These are phyloP conservation scores for Sporisorium graminicola DNA, from an alignment of 1,284 basidiomycete species.

Conservation along the genomic window DNA sequence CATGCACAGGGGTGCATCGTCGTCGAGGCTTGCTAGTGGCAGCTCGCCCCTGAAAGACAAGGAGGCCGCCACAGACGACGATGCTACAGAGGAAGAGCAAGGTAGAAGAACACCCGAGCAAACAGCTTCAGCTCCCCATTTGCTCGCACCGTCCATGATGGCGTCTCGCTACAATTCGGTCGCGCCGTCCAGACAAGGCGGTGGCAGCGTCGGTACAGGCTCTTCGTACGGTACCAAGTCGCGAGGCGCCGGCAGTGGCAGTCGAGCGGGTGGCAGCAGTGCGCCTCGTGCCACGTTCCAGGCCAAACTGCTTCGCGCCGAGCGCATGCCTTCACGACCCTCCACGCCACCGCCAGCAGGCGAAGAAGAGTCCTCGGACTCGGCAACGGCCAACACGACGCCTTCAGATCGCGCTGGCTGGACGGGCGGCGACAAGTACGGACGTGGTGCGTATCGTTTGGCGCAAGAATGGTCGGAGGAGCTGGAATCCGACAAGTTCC, in stretches of 20 bases:
- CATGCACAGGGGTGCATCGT: constrained; percentile 7
- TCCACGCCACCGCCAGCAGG: constrained; percentile 31
- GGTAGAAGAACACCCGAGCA: constrained; percentile 32
- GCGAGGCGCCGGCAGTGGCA: constrained; percentile 21
- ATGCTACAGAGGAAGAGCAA: constrained; percentile 13
- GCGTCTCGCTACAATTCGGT: constrained; percentile 40
- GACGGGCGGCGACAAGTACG: constrained; percentile 51
- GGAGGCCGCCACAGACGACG: constrained; percentile 22
- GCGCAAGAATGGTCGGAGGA: constrained; percentile 49
- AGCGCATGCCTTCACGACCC: constrained; percentile 47
- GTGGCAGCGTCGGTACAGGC: constrained; percentile 36
- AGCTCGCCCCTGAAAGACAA: constrained; percentile 41
- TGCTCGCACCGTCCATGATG: constrained; percentile 37
- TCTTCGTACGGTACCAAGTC: constrained; percentile 45
- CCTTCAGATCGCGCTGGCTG: constrained; percentile 46
- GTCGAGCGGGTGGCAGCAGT: constrained; percentile 26
- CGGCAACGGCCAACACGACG: constrained; percentile 34
- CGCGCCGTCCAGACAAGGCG: constrained; percentile 45
- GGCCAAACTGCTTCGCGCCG: constrained; percentile 44
- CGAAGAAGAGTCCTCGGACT: constrained; percentile 36
- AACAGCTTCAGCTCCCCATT: constrained; percentile 32
- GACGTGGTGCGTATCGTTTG: constrained; percentile 35
- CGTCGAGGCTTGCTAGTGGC: constrained; percentile 21
- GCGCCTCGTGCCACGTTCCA: constrained; percentile 49
- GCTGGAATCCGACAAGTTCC: constrained; percentile 42